Conservation (phyloP, 2,329 filamentous ascomycete species). For the Metarhizium anisopliae region DNA sequence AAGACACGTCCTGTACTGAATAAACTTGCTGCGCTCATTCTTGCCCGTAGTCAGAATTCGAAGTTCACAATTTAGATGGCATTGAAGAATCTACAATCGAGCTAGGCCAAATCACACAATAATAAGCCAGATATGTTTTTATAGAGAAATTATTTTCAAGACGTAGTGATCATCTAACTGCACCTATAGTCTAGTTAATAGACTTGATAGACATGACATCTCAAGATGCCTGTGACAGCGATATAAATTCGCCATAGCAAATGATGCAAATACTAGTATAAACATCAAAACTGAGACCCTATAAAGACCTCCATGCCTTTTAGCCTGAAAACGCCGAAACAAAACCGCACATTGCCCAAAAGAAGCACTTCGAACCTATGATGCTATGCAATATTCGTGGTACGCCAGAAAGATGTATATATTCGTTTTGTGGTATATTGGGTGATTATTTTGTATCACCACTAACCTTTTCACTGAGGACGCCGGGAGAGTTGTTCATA, state of each 20-base stretch:
- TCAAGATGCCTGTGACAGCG: neutral
- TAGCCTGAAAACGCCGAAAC: neutral
- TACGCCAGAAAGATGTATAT: neutral
- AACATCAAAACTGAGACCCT: neutral
- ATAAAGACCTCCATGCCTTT: neutral
- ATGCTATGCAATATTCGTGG: neutral
- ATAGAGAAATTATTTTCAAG: neutral
- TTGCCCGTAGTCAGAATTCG: no score
- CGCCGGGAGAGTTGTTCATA: slow-evolving; percentile 6
- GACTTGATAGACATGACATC: neutral
- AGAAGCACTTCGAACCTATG: neutral
- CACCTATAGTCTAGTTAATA: neutral
- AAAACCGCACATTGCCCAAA: neutral
- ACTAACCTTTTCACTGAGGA: slow-evolving; percentile 21
- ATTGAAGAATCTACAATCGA: no score
- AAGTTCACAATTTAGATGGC: no score
- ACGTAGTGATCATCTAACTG: neutral
- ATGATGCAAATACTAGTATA: neutral
- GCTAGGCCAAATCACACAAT: no score
- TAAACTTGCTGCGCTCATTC: no score
- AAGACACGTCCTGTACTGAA: neutral
- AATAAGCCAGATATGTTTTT: no score
- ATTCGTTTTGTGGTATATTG: neutral
- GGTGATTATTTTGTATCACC: slow-evolving; percentile 1
- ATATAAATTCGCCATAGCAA: neutral